These are phyloP conservation scores for Fusarium sp. DNA, from an alignment of 2,329 filamentous ascomycete species.

Conservation along the genomic window DNA sequence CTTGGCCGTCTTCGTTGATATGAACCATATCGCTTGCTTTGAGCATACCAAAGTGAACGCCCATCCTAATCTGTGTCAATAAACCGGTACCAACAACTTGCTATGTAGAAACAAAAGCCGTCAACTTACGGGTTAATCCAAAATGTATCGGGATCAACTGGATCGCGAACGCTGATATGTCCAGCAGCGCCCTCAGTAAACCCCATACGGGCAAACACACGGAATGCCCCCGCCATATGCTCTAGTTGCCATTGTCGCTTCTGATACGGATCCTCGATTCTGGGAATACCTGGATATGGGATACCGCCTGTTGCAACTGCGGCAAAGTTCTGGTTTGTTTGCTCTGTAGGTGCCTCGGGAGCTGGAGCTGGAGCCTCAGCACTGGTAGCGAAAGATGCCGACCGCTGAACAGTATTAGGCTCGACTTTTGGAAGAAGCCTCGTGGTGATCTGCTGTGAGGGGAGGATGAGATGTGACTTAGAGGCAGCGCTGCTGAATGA, in stretches of 20 bases:
- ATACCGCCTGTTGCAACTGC: conserved; percentile 51
- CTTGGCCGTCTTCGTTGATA: conserved; percentile 70
- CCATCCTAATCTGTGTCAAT: conserved; percentile 54
- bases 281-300: conserved; percentile 67
- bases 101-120: neutral
- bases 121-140: conserved; percentile 72
- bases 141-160: conserved; percentile 70
- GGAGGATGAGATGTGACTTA: conserved; percentile 3
- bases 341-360: conserved; percentile 7
- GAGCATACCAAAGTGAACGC: conserved; percentile 72
- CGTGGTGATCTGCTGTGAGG: conserved; percentile 10
- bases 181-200: conserved; percentile 74
- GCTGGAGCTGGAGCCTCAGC: conserved; percentile 34
- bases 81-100: fast-evolving
- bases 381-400: conserved; percentile 42
- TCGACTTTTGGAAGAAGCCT: conserved; percentile 7
- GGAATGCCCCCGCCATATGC: conserved; percentile 63
- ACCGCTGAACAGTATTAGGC: neutral
- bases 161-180: conserved; percentile 75
- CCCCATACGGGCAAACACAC: conserved; percentile 63
- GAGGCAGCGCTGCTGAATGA: conserved; percentile 26
- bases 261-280: conserved; percentile 64
- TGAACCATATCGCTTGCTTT: conserved; percentile 75
- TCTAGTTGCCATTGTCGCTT: conserved; percentile 56
- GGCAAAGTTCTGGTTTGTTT: conserved; percentile 45